These are phyloP conservation scores for Phylloporus sp. DNA, from an alignment of 768 basidiomycete genomes.

Conservation along the genomic window DNA sequence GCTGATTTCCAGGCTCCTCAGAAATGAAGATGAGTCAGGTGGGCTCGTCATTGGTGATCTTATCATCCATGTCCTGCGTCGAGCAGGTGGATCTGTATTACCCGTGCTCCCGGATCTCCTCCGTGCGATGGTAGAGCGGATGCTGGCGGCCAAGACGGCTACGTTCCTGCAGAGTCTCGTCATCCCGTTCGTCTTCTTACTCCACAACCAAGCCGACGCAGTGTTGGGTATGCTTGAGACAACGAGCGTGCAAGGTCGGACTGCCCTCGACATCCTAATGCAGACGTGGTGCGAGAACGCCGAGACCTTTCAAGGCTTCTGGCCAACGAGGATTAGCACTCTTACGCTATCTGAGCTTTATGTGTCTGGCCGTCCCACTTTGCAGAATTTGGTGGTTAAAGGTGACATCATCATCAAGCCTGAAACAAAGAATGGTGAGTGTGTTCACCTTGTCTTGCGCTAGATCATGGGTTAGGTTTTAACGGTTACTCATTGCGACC, in stretches of 20 bases:
- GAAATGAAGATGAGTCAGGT: conserved; percentile 82
- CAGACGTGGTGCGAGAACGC: conserved; percentile 93
- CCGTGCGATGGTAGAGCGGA: conserved; percentile 74
- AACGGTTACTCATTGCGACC: conserved; percentile 17
- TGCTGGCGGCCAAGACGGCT: conserved; percentile 82
- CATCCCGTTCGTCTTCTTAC: conserved; percentile 90
- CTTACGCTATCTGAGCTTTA: conserved; percentile 77
- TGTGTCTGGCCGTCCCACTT: conserved; percentile 53
- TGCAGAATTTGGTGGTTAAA: conserved; percentile 73
- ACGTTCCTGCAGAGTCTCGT: conserved; percentile 91
- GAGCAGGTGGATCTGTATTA: conserved; percentile 72
- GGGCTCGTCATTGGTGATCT: conserved; percentile 93
- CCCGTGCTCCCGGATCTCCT: conserved; percentile 86
- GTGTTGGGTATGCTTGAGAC: conserved; percentile 74
- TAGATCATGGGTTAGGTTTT: conserved; percentile 10
- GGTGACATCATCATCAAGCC: conserved; percentile 87
- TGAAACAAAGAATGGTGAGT: conserved; percentile 76
- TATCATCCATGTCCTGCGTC: conserved; percentile 86
- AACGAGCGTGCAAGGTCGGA: conserved; percentile 52
- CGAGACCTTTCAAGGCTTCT: conserved; percentile 92
- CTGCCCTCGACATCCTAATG: conserved; percentile 82
- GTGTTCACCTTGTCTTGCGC: conserved; percentile 3
- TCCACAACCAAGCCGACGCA: conserved; percentile 79
- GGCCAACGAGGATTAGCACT: conserved; percentile 83
- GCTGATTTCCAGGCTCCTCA: conserved; percentile 73